phyloP scores from a whole-genome alignment of 305 asterid species.

The Fraxinus nigra region DNA sequence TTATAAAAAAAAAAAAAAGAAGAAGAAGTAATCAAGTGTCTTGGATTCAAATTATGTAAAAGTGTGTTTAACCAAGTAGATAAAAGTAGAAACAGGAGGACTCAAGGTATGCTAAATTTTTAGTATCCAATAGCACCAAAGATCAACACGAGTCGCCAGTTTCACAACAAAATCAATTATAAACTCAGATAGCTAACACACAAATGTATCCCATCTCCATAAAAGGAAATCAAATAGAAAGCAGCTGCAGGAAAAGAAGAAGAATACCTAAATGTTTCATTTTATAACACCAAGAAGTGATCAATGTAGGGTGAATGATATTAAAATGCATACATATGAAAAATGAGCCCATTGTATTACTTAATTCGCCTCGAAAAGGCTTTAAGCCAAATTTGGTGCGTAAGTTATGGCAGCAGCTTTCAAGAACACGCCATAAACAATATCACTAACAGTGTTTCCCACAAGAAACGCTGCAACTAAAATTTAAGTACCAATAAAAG shows the following conservation, averaged over 20 bases:
- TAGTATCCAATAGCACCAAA: not conserved
- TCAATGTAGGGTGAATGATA: not conserved
- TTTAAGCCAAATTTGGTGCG: not conserved
- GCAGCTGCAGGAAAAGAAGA: not conserved
- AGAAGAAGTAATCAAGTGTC: too few relatives aligned
- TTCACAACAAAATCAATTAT: not conserved
- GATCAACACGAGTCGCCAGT: not conserved
- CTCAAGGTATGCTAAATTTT: not conserved
- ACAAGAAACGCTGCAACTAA: constrained; percentile 22
- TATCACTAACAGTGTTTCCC: not conserved
- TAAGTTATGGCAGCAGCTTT: constrained; percentile 4
- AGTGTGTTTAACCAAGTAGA: too few relatives aligned
- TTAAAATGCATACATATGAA: not conserved
- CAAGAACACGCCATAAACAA: not conserved
- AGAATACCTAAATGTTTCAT: not conserved
- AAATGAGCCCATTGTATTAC: constrained; percentile 15
- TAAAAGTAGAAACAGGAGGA: not conserved
- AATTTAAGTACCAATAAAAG: constrained; percentile 36
- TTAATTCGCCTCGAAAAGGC: not conserved
- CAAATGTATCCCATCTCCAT: not conserved
- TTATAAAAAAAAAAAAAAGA: too few relatives aligned
- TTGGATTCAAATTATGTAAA: too few relatives aligned
- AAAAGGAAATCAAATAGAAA: not conserved
- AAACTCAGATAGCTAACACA: not conserved
- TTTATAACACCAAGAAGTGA: not conserved